Conservation (phyloP, 2,329 filamentous ascomycete genomes). For the Periconia digitata region DNA sequence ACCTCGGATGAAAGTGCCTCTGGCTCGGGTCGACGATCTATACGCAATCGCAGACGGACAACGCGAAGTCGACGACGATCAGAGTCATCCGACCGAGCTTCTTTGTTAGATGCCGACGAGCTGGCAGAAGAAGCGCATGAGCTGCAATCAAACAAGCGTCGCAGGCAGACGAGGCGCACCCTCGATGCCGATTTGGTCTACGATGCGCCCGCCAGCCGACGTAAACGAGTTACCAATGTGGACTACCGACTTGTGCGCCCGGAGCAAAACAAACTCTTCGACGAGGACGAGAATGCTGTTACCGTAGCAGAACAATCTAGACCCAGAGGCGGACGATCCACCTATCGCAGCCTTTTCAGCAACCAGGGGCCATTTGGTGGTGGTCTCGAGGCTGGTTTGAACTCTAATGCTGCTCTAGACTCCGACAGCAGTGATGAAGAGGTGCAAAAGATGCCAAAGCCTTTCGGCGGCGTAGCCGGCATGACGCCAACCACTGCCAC, state of each 20-base stretch:
- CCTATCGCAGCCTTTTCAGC: constrained; percentile 79
- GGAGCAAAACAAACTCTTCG: constrained; percentile 68
- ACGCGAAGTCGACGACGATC: constrained; percentile 49
- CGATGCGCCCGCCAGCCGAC: constrained; percentile 59
- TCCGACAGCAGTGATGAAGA: constrained; percentile 98
- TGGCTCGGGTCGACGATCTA: constrained; percentile 52
- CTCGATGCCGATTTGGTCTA: constrained; percentile 50
- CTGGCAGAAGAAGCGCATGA: constrained; percentile 61
- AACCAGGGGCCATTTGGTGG: constrained; percentile 93
- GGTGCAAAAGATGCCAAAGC: constrained; percentile 61
- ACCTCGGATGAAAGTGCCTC: constrained; percentile 40
- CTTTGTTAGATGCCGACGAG: constrained; percentile 49
- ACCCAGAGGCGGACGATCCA: constrained; percentile 57
- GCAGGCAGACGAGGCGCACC: constrained; percentile 32
- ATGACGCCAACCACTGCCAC: constrained; percentile 61
- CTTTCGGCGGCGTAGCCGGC: constrained; percentile 62
- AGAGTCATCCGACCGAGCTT: constrained; percentile 50
- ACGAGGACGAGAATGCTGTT: constrained; percentile 70
- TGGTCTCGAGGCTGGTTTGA: constrained; percentile 74
- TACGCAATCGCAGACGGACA: constrained; percentile 53
- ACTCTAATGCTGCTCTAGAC: constrained; percentile 75
- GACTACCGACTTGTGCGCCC: constrained; percentile 87
- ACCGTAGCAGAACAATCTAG: constrained; percentile 70
- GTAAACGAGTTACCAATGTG: constrained; percentile 67
- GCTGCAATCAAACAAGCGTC: constrained; percentile 54